Conservation (phyloP, 2,329 filamentous ascomycete genomes). For the Cladosporium phlei region DNA sequence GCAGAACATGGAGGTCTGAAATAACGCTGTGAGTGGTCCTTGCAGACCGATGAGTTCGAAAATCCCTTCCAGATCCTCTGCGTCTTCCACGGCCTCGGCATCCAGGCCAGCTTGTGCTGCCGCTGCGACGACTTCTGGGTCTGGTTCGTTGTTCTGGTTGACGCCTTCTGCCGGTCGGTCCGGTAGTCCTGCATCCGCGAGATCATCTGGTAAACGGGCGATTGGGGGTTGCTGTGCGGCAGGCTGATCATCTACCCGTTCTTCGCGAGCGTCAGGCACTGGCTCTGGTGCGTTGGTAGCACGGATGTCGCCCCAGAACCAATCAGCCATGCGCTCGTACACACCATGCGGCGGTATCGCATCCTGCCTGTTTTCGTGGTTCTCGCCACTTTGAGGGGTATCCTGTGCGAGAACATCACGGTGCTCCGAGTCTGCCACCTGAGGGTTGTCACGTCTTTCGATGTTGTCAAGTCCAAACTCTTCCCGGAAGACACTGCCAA, state of each 20-base stretch:
- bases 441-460: constrained; percentile 11
- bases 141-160: constrained; percentile 30
- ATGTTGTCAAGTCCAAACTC: constrained; percentile 23
- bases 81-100: constrained; percentile 68
- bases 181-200: constrained; percentile 15
- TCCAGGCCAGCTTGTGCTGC: constrained; percentile 67
- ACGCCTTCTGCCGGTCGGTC: constrained; percentile 19
- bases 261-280: constrained; percentile 50
- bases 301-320: constrained; percentile 46
- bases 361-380: background rate
- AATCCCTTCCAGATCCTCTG: constrained; percentile 92
- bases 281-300: constrained; percentile 19
- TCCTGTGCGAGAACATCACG: background rate
- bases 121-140: constrained; percentile 58
- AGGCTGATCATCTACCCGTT: constrained; percentile 56
- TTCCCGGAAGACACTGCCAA: constrained; percentile 22
- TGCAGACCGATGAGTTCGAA: constrained; percentile 96
- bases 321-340: constrained; percentile 36
- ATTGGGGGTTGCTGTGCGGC: constrained; percentile 59
- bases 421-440: background rate
- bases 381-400: background rate
- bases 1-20: constrained; percentile 95
- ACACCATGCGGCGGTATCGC: background rate
- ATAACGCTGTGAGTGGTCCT: constrained; percentile 78
- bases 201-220: constrained; percentile 33